Conservation (phyloP, 1,284 basidiomycete genomes). For the Mrakiaceae sp. region DNA sequence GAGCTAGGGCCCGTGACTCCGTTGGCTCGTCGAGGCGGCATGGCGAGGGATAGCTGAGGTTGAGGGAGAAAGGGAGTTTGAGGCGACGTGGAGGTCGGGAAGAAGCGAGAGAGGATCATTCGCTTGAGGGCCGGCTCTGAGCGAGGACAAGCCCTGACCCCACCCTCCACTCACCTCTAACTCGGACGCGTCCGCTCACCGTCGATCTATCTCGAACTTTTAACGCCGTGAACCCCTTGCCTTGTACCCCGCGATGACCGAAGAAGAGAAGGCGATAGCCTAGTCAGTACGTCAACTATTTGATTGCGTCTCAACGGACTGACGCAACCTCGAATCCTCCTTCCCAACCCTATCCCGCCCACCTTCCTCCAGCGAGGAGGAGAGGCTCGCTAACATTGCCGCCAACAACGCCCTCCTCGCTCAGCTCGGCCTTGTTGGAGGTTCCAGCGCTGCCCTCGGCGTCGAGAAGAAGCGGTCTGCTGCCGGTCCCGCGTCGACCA, state of each 20-base stretch:
- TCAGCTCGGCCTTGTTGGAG: slow-evolving; percentile 29
- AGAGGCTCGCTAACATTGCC: slow-evolving; percentile 35
- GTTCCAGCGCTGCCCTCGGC: background rate
- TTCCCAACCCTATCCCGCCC: background rate
- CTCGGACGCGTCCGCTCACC: too few relatives aligned
- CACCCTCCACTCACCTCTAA: too few relatives aligned
- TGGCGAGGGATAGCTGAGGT: slow-evolving; percentile 2
- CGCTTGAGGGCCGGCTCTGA: background rate
- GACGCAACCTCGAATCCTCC: background rate
- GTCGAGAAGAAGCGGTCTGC: slow-evolving; percentile 5
- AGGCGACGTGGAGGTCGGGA: background rate
- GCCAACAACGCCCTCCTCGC: slow-evolving; percentile 34
- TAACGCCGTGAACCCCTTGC: too few relatives aligned
- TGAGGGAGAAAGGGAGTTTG: background rate
- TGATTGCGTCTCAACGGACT: background rate
- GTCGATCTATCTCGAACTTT: too few relatives aligned
- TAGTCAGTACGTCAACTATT: slow-evolving; percentile 10
- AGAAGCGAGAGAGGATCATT: background rate
- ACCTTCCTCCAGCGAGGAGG: slow-evolving; percentile 27
- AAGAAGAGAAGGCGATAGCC: too few relatives aligned
- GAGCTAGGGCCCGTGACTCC: slow-evolving; percentile 73
- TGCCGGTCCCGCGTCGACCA: background rate
- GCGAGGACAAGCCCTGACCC: too few relatives aligned
- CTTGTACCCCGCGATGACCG: too few relatives aligned
- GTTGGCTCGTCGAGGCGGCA: slow-evolving; percentile 23